phyloP scores from a whole-genome alignment of 1,284 basidiomycete species.

The Cutaneotrichosporon sp. region DNA sequence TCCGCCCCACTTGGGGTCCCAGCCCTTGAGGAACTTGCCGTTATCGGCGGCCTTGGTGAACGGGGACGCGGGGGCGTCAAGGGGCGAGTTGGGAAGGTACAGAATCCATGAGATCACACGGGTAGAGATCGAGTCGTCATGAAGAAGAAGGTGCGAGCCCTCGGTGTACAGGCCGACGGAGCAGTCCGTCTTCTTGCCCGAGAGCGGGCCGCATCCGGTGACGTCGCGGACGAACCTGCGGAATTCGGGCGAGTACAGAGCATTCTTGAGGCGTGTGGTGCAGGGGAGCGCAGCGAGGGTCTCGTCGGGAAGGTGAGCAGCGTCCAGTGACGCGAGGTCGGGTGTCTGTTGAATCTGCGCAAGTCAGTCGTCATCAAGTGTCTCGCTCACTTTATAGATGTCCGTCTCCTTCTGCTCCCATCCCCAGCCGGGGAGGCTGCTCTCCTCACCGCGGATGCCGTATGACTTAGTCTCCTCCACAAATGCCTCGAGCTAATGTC shows the following conservation, averaged over 20 bases:
- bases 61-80: conserved; percentile 49
- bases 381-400: conserved; percentile 78
- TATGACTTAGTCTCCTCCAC: conserved; percentile 53
- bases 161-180: conserved; percentile 88
- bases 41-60: conserved; percentile 27
- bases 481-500: conserved; percentile 60
- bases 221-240: conserved; percentile 77
- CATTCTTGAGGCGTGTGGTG: conserved; percentile 77
- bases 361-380: background rate
- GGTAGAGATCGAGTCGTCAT: conserved; percentile 96
- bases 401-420: conserved; percentile 98
- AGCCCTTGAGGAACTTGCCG: conserved; percentile 50
- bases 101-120: conserved; percentile 95
- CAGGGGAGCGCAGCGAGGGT: conserved; percentile 67
- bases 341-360: conserved; percentile 90
- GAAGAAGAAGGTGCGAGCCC: conserved; percentile 85
- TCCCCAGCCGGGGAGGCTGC: conserved; percentile 52
- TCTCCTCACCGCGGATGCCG: conserved; percentile 45
- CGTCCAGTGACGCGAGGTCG: conserved; percentile 84
- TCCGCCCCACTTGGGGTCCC: conserved; percentile 83
- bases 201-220: conserved; percentile 89
- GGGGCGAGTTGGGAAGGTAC: conserved; percentile 84
- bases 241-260: conserved; percentile 84
- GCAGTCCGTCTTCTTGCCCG: conserved; percentile 89
- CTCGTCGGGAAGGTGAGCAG: conserved; percentile 56